These are phyloP conservation scores for Lupinus albus DNA, from an alignment of 306 rosid genomes.

Conservation along the genomic window DNA sequence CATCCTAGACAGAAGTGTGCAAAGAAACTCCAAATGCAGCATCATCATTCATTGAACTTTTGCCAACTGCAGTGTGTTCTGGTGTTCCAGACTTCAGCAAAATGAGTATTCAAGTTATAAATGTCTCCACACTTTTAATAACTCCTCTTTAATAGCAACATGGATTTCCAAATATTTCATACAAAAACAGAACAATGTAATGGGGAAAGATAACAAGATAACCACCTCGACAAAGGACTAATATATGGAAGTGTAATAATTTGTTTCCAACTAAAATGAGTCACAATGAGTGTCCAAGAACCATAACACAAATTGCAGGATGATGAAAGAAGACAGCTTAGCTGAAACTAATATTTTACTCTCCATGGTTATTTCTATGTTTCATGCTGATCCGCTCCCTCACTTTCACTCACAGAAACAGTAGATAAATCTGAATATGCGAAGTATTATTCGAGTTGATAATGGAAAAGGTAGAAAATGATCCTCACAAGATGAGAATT, in stretches of 20 bases:
- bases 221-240: neutral
- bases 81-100: neutral
- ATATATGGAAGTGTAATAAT: neutral
- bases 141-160: neutral
- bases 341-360: neutral
- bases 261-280: neutral
- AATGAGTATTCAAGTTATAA: neutral
- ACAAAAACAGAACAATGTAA: neutral
- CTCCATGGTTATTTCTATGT: neutral
- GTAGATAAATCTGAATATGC: too few relatives aligned
- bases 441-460: too few relatives aligned
- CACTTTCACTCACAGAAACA: too few relatives aligned
- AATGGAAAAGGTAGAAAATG: too few relatives aligned
- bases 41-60: neutral
- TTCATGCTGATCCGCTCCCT: neutral
- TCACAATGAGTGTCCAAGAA: neutral
- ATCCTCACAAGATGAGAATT: too few relatives aligned
- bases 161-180: neutral
- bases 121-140: slow-evolving; percentile 1
- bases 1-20: slow-evolving; percentile 10
- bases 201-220: neutral
- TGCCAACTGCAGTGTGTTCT: neutral
- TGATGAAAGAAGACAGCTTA: slow-evolving; percentile 12
- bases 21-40: neutral
- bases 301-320: neutral